These are phyloP conservation scores for Pseudogymnoascus pannorum DNA, from an alignment of 2,329 filamentous ascomycete species.

Conservation along the genomic window DNA sequence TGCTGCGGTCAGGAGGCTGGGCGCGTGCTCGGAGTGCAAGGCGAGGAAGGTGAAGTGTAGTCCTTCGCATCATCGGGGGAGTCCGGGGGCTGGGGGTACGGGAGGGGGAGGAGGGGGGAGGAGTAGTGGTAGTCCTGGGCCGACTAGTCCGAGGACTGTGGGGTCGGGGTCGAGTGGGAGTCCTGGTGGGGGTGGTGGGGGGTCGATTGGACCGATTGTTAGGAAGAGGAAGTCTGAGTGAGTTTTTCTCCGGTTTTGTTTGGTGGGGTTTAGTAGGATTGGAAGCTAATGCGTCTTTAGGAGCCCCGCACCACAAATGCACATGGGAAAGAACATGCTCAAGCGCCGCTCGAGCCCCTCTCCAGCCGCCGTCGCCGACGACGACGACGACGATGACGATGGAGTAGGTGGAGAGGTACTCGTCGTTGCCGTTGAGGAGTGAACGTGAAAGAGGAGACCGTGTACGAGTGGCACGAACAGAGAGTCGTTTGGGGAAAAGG, in stretches of 20 bases:
- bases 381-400: background rate
- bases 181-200: background rate
- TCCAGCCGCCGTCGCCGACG: too few relatives aligned
- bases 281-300: background rate
- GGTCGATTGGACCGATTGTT: background rate
- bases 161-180: background rate
- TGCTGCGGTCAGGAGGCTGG: background rate
- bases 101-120: background rate
- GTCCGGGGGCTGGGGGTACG: background rate
- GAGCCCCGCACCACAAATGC: background rate
- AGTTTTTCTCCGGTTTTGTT: background rate
- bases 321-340: background rate
- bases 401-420: background rate
- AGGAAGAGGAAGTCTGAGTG: background rate
- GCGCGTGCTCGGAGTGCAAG: background rate
- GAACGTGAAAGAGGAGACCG: background rate
- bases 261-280: background rate
- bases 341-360: background rate
- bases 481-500: too few relatives aligned
- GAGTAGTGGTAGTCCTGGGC: background rate
- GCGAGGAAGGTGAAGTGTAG: background rate
- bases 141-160: background rate
- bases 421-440: background rate
- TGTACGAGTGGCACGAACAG: background rate
- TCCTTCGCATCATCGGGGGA: background rate